A percentile compares a stretch with the other conserved stretches of the same genome.
Conservation (phyloP, 352 stramenopile species). For the Plasmopara halstedii region DNA sequence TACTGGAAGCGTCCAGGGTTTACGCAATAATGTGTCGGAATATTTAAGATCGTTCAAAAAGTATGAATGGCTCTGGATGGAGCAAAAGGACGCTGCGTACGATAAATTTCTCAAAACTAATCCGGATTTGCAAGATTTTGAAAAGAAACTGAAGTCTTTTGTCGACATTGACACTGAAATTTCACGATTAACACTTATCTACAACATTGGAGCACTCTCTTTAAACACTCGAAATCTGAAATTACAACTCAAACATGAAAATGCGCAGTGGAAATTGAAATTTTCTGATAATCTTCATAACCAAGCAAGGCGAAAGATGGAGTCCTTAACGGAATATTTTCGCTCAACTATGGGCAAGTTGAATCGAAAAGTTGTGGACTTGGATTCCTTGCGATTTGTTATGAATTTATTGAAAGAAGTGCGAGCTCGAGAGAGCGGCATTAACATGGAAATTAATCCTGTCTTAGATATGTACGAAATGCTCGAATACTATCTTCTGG, state of each 20-base stretch:
- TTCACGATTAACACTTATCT: constrained; percentile 68
- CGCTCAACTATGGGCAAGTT: constrained; percentile 89
- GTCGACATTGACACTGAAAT: constrained; percentile 93
- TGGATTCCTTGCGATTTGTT: constrained; percentile 95
- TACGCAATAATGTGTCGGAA: constrained; percentile 96
- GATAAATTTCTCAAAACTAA: constrained; percentile 91
- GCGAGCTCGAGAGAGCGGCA: constrained; percentile 93
- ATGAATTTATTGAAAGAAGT: constrained; percentile 98
- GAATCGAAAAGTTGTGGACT: constrained; percentile 92
- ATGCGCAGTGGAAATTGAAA: constrained; percentile 95
- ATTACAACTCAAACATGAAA: constrained; percentile 93
- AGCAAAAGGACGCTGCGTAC: constrained; percentile 95
- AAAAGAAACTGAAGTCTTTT: constrained; percentile 95
- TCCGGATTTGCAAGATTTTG: constrained; percentile 94
- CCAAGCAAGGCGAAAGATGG: constrained; percentile 89
- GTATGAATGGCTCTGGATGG: constrained; percentile 98
- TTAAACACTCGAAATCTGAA: constrained; percentile 97
- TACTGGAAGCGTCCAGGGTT: constrained; percentile 95
- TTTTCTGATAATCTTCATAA: constrained; percentile 96
- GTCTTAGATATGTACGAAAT: constrained; percentile 99
- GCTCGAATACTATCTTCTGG: constrained; percentile 90
- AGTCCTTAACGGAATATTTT: constrained; percentile 95
- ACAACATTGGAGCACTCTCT: constrained; percentile 96
- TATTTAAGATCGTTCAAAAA: constrained; percentile 93
- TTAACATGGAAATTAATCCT: constrained; percentile 98